Evolutionary conservation across 192 early-diverging fungal species (phyloP).

Genomic region (Linnemannia elongata): DNA sequence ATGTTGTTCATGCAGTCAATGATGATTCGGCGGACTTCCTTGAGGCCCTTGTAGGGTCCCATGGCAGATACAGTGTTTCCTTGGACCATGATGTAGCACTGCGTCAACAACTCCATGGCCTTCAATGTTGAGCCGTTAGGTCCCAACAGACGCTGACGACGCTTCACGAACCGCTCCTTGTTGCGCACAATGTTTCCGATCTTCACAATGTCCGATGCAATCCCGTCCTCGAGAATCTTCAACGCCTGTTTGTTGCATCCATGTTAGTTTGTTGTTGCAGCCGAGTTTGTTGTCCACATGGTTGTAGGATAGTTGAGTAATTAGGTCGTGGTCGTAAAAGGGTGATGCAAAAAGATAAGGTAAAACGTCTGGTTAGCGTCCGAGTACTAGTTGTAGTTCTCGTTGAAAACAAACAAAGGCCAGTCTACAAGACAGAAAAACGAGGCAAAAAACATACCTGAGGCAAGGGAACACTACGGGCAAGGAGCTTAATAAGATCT

Average conservation of each 20-base stretch:
- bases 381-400: neutral
- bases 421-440: conserved; percentile 4
- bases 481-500: conserved; percentile 94
- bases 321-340: neutral
- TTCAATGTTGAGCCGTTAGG: conserved; percentile 96
- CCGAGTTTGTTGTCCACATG: neutral
- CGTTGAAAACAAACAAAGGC: neutral
- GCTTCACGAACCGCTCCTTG: conserved; percentile 98
- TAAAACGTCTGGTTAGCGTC: too few species aligned
- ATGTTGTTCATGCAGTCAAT: conserved; percentile 99
- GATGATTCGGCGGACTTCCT: conserved; percentile 90
- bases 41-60: conserved; percentile 92
- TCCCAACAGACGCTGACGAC: conserved; percentile 94
- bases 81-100: conserved; percentile 98
- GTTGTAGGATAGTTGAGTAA: neutral
- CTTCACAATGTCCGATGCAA: conserved; percentile 96
- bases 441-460: conserved; percentile 64
- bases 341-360: neutral
- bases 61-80: conserved; percentile 96
- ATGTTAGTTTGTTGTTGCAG: neutral
- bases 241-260: conserved; percentile 66
- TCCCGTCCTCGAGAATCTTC: conserved; percentile 93
- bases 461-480: conserved; percentile 93
- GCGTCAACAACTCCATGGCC: conserved; percentile 96
- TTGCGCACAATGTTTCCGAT: conserved; percentile 95